Conservation (phyloP, 1,284 basidiomycete species). For the Cryptococcus jaspeensis region DNA sequence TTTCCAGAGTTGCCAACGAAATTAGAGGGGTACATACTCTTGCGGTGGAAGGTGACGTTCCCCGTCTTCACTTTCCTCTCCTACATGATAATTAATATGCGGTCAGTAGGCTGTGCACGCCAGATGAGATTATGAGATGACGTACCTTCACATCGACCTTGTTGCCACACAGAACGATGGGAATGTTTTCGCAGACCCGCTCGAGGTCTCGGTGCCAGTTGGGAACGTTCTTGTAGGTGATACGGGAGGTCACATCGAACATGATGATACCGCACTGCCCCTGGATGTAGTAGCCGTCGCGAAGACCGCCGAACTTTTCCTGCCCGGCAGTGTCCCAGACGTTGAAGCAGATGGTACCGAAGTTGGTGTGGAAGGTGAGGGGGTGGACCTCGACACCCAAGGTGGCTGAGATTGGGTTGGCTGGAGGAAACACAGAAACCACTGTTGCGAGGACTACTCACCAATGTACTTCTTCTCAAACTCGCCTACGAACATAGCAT, state of each 20-base stretch:
- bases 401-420: constrained; percentile 64
- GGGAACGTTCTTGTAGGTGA: constrained; percentile 99
- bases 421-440: no score
- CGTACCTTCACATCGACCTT: constrained; percentile 98
- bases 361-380: constrained; percentile 94
- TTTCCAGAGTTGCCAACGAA: background rate
- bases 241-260: constrained; percentile 99
- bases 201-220: constrained; percentile 99
- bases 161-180: constrained; percentile 99
- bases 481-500: constrained; percentile 58
- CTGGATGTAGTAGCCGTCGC: constrained; percentile 98
- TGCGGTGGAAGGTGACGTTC: constrained; percentile 98
- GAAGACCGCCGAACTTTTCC: constrained; percentile 98
- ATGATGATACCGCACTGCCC: constrained; percentile 99
- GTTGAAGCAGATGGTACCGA: constrained; percentile 98
- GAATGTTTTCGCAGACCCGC: constrained; percentile 99
- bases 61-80: constrained; percentile 99
- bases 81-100: constrained; percentile 54
- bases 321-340: constrained; percentile 99
- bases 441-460: constrained; percentile 48
- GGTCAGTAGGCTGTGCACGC: no score
- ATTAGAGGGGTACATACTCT: constrained; percentile 58
- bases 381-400: constrained; percentile 99
- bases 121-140: no score
- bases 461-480: constrained; percentile 99